These are phyloP conservation scores for Rhododendron ovatum DNA, from an alignment of 148 eudicot genomes.

Conservation along the genomic window DNA sequence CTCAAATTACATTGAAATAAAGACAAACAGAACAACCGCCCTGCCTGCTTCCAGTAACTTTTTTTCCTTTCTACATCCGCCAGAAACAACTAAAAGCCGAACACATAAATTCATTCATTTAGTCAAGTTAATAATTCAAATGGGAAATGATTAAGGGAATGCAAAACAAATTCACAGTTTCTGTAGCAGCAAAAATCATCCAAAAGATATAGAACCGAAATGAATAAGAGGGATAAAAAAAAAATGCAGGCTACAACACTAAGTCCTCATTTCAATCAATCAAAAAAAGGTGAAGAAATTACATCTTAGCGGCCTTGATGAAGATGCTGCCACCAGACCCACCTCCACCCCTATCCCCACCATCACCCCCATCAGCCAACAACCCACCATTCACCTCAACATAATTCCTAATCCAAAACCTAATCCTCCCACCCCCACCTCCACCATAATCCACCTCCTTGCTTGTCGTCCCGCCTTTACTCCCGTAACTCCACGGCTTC, in stretches of 20 bases:
- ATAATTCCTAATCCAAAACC: slow-evolving; percentile 32
- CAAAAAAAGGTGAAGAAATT: slow-evolving; percentile 17
- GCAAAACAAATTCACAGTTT: background rate
- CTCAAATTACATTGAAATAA: background rate
- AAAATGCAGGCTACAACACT: background rate
- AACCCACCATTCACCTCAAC: slow-evolving; percentile 70
- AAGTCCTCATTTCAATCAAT: background rate
- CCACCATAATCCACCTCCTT: slow-evolving; percentile 87
- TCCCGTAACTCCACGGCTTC: slow-evolving; percentile 81
- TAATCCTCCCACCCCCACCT: slow-evolving; percentile 87
- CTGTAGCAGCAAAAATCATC: slow-evolving; percentile 4
- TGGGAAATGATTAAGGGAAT: background rate
- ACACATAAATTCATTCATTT: background rate
- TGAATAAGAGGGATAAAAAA: background rate
- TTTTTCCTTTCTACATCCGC: background rate
- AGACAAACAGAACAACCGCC: background rate
- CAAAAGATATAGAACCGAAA: background rate
- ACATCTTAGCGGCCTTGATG: slow-evolving; percentile 76
- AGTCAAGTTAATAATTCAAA: background rate
- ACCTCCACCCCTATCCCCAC: slow-evolving; percentile 82
- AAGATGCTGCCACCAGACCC: slow-evolving; percentile 97
- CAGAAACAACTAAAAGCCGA: background rate
- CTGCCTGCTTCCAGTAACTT: background rate
- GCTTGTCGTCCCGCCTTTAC: slow-evolving; percentile 89
- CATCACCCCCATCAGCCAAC: slow-evolving; percentile 91